phyloP scores from a whole-genome alignment of 345 rosid species.

The Citrus hindsii region DNA sequence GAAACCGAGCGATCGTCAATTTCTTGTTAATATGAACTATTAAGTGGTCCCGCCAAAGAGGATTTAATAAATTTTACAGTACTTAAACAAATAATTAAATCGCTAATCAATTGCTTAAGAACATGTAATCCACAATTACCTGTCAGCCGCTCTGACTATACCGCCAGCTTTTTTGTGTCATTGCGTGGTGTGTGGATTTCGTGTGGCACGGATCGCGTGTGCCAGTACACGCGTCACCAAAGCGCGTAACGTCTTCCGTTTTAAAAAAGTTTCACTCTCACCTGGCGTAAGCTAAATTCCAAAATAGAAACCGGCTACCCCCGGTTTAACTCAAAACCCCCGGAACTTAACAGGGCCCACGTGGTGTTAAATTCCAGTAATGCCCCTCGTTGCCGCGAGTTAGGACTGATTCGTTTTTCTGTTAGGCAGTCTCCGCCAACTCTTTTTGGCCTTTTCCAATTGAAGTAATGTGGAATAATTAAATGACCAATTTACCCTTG shows the following conservation, averaged over 20 bases:
- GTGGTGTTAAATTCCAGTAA: not conserved
- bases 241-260: not conserved
- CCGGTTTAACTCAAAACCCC: not conserved
- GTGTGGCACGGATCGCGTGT: constrained; percentile 26
- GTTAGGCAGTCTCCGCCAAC: constrained; percentile 34
- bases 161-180: not conserved
- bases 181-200: constrained; percentile 24
- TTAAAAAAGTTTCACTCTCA: not conserved
- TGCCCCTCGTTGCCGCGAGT: constrained; percentile 8
- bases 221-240: not conserved
- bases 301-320: constrained; percentile 20
- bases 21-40: not conserved
- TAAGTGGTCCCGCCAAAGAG: not conserved
- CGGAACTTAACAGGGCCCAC: not conserved
- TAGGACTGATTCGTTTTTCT: constrained; percentile 28
- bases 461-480: not conserved
- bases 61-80: not conserved
- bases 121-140: not conserved
- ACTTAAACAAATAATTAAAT: not conserved
- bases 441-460: not conserved
- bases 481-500: constrained; percentile 7
- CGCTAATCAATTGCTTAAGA: not conserved
- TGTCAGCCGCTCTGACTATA: not conserved
- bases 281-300: constrained; percentile 22
- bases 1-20: not conserved